A percentile compares a stretch with the other conserved stretches of the same genome.
Conservation (phyloP, 768 basidiomycete species). For the Phylloporus arenicola region DNA sequence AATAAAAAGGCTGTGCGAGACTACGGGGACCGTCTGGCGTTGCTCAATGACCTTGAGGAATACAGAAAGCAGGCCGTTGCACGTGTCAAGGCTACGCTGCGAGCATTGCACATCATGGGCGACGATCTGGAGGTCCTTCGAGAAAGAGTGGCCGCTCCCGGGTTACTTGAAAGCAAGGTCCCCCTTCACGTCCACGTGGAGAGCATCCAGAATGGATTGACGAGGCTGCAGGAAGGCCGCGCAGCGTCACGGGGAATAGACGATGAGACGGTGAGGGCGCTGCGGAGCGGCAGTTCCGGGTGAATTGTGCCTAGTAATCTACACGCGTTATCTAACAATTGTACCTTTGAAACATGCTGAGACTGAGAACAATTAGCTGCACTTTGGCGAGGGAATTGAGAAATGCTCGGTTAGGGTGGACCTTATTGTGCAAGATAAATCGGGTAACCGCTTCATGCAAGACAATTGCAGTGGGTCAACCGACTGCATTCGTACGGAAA, state of each 20-base stretch:
- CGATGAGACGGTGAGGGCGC: slow-evolving; percentile 26
- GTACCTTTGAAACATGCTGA: neutral
- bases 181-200: slow-evolving; percentile 73
- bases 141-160: slow-evolving; percentile 65
- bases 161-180: slow-evolving; percentile 51
- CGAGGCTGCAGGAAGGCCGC: slow-evolving; percentile 51
- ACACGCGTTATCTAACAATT: neutral
- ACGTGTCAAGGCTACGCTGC: slow-evolving; percentile 63
- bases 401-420: slow-evolving; percentile 1
- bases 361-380: slow-evolving; percentile 1
- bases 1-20: slow-evolving; percentile 47
- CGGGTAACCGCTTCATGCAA: slow-evolving; percentile 12
- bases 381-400: neutral
- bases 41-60: slow-evolving; percentile 50
- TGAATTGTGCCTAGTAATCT: neutral
- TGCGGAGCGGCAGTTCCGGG: slow-evolving; percentile 16
- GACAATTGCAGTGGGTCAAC: slow-evolving; percentile 20
- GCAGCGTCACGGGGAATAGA: slow-evolving; percentile 46
- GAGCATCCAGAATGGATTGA: slow-evolving; percentile 60
- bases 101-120: slow-evolving; percentile 56
- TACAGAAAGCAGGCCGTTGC: slow-evolving; percentile 59
- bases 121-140: slow-evolving; percentile 74
- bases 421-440: slow-evolving; percentile 29
- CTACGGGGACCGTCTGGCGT: slow-evolving; percentile 44
- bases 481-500: slow-evolving; percentile 3